Conservation (phyloP, 139 green algal species). For the Micractinium sp. region DNA sequence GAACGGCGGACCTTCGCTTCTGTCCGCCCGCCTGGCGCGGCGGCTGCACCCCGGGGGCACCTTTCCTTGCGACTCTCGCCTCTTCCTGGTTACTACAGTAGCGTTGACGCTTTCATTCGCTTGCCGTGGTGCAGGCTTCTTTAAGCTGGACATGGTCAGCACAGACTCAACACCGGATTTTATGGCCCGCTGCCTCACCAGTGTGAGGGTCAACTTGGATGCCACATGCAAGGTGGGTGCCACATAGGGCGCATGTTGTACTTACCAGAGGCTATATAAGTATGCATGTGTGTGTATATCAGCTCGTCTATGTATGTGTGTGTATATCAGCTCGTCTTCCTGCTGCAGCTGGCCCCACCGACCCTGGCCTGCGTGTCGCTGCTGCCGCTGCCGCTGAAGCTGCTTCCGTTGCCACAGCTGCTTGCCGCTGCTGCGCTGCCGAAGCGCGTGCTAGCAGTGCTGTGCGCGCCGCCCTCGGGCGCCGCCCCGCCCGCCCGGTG, state of each 20-base stretch:
- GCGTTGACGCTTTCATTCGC: not conserved
- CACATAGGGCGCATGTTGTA: too few species aligned
- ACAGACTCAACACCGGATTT: not conserved
- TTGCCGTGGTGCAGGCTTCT: not conserved
- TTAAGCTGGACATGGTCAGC: not conserved
- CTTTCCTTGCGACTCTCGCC: not conserved
- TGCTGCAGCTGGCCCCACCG: too few species aligned
- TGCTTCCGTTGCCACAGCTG: not conserved
- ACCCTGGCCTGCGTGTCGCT: not conserved
- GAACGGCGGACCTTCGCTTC: too few species aligned
- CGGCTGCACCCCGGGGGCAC: too few species aligned
- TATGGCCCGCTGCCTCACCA: not conserved
- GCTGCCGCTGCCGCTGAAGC: not conserved
- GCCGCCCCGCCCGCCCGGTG: too few species aligned
- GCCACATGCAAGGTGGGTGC: not conserved
- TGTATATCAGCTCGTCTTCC: not conserved
- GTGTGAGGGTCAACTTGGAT: not conserved
- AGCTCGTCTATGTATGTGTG: not conserved
- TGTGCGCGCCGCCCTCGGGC: not conserved
- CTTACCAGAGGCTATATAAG: too few species aligned
- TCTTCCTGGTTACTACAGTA: not conserved
- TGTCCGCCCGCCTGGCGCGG: too few species aligned
- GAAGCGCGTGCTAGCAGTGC: too few species aligned
- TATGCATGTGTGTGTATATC: not conserved
- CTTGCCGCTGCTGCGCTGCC: too few species aligned